Conservation (phyloP, 768 basidiomycete genomes). For the Suillus spraguei region DNA sequence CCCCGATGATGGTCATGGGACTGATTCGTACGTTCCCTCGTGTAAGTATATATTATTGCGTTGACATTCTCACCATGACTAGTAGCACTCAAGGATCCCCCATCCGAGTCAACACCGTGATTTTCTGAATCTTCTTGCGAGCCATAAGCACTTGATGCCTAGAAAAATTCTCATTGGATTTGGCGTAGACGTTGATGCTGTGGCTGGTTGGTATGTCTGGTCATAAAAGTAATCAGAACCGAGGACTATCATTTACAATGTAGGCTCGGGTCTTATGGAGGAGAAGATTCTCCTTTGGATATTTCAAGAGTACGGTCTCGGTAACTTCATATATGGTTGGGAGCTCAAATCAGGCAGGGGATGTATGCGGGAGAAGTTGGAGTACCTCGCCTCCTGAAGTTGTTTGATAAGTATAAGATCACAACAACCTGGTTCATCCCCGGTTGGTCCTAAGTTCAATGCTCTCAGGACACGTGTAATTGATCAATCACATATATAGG, state of each 20-base stretch:
- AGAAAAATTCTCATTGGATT: conserved; percentile 60
- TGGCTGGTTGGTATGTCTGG: conserved; percentile 63
- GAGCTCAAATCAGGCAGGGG: conserved; percentile 38
- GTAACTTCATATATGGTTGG: not conserved
- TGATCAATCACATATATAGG: conserved; percentile 35
- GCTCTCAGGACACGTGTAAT: not conserved
- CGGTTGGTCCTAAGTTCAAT: conserved; percentile 36
- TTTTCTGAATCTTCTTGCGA: not conserved
- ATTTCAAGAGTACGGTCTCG: conserved; percentile 53
- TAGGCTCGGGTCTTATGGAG: conserved; percentile 75
- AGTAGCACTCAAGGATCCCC: not conserved
- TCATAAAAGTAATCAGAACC: conserved; percentile 2
- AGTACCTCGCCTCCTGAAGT: conserved; percentile 63
- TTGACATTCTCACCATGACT: not conserved
- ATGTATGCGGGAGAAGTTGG: conserved; percentile 81
- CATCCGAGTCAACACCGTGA: not conserved
- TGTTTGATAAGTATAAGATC: conserved; percentile 71
- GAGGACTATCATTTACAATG: not conserved
- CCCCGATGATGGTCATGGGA: not conserved
- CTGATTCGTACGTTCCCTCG: not conserved
- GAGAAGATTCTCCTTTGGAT: conserved; percentile 70
- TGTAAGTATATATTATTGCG: conserved; percentile 1
- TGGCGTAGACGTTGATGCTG: conserved; percentile 78
- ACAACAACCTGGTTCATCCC: conserved; percentile 79
- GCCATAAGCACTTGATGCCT: conserved; percentile 40